Conservation (phyloP, 2,329 filamentous ascomycete genomes). For the Helotiales sp. region DNA sequence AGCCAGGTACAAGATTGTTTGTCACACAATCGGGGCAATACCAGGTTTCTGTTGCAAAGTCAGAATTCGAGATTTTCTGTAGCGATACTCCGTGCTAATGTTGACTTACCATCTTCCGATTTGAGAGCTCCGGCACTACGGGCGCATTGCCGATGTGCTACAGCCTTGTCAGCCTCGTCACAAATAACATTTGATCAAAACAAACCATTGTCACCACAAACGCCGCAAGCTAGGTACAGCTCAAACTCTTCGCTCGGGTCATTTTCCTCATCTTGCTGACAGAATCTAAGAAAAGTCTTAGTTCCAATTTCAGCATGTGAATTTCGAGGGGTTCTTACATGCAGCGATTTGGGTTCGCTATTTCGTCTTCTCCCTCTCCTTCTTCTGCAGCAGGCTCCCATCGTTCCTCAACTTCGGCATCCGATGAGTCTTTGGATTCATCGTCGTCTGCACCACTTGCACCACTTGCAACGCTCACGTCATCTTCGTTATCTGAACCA, state of each 20-base stretch:
- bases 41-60: constrained; percentile 58
- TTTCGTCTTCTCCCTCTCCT: constrained; percentile 59
- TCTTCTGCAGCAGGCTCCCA: constrained; percentile 60
- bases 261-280: constrained; percentile 80
- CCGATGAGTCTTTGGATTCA: constrained; percentile 61
- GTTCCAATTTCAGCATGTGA: background rate
- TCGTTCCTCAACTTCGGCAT: constrained; percentile 62
- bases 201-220: constrained; percentile 84
- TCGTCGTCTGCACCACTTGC: constrained; percentile 49
- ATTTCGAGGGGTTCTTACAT: constrained; percentile 56
- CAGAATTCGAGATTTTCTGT: constrained; percentile 8
- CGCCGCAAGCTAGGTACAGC: constrained; percentile 74
- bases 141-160: constrained; percentile 92
- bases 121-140: constrained; percentile 69
- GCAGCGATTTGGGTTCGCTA: constrained; percentile 62
- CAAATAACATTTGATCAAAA: constrained; percentile 39
- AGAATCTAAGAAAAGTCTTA: constrained; percentile 67
- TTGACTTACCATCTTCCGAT: constrained; percentile 65
- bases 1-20: constrained; percentile 53
- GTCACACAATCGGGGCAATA: constrained; percentile 58
- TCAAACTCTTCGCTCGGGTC: constrained; percentile 84
- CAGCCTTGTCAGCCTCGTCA: constrained; percentile 50
- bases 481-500: constrained; percentile 37
- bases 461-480: constrained; percentile 38
- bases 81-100: constrained; percentile 10